Conservation (phyloP, 1,284 basidiomycete genomes). For the Ceraceosorus guamensis region DNA sequence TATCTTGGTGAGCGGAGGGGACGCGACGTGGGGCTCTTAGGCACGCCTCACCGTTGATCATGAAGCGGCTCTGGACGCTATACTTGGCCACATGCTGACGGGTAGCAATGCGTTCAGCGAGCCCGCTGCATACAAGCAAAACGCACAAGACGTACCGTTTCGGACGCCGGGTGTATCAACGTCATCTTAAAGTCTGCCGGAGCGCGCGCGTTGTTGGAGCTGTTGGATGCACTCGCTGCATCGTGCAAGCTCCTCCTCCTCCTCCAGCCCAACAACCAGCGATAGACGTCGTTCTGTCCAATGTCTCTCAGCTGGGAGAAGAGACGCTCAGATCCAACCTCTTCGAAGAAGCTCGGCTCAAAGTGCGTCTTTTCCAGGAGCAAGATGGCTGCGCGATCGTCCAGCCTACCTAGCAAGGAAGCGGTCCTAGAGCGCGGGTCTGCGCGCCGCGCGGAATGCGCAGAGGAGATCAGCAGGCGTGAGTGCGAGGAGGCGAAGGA, state of each 20-base stretch:
- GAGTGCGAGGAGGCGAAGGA: slow-evolving; percentile 1
- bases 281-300: slow-evolving; percentile 46
- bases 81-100: slow-evolving; percentile 58
- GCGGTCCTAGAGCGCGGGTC: slow-evolving; percentile 26
- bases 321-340: slow-evolving; percentile 3
- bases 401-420: slow-evolving; percentile 17
- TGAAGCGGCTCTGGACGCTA: slow-evolving; percentile 62
- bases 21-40: slow-evolving; percentile 56
- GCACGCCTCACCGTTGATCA: slow-evolving; percentile 64
- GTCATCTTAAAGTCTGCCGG: slow-evolving; percentile 42
- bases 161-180: slow-evolving; percentile 33
- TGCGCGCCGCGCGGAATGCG: background rate
- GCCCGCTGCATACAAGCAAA: too few species aligned
- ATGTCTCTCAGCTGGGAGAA: slow-evolving; percentile 18
- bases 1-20: background rate
- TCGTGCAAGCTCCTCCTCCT: slow-evolving; percentile 5
- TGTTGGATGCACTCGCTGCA: background rate
- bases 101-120: too few species aligned
- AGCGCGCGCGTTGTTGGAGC: background rate
- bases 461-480: background rate
- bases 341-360: slow-evolving; percentile 16
- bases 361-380: slow-evolving; percentile 44
- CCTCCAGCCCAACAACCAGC: slow-evolving; percentile 39
- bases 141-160: slow-evolving; percentile 12
- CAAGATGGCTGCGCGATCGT: slow-evolving; percentile 24